Conservation (phyloP, 1,284 basidiomycete species). For the Termitomyces sp. region DNA sequence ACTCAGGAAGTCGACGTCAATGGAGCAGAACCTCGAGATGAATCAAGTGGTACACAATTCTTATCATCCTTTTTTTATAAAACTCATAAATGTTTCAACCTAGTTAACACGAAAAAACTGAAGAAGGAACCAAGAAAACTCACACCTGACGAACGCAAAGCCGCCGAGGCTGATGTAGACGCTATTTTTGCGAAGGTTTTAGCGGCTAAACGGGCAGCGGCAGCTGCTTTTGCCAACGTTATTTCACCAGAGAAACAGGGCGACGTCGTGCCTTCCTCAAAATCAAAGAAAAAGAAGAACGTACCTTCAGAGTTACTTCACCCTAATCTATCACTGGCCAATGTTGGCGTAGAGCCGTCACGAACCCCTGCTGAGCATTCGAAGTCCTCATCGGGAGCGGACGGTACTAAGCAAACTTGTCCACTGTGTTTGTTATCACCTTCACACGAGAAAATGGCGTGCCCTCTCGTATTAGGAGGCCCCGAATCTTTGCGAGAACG, state of each 20-base stretch:
- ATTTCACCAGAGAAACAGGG: background rate
- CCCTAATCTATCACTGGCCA: background rate
- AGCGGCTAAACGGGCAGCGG: slow-evolving; percentile 13
- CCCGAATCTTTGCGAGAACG: slow-evolving; percentile 33
- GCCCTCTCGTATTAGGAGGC: slow-evolving; percentile 37
- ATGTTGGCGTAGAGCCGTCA: background rate
- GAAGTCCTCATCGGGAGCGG: background rate
- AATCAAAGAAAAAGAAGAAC: slow-evolving; percentile 4
- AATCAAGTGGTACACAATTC: background rate
- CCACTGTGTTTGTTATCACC: slow-evolving; percentile 35
- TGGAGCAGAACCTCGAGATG: background rate
- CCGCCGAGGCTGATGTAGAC: slow-evolving; percentile 14
- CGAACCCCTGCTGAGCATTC: background rate
- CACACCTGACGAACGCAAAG: slow-evolving; percentile 10
- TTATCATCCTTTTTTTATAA: background rate
- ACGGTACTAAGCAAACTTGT: slow-evolving; percentile 21
- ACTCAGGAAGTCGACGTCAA: background rate
- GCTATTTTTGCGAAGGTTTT: slow-evolving; percentile 12
- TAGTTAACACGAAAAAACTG: slow-evolving; percentile 6
- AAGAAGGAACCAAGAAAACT: slow-evolving; percentile 5
- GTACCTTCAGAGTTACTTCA: background rate
- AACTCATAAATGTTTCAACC: background rate
- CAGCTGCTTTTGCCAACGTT: background rate
- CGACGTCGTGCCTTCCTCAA: background rate
- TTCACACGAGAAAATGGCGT: slow-evolving; percentile 34